These are phyloP conservation scores for Thraustochytrium sp. DNA, from an alignment of 352 stramenopile species.

Conservation along the genomic window DNA sequence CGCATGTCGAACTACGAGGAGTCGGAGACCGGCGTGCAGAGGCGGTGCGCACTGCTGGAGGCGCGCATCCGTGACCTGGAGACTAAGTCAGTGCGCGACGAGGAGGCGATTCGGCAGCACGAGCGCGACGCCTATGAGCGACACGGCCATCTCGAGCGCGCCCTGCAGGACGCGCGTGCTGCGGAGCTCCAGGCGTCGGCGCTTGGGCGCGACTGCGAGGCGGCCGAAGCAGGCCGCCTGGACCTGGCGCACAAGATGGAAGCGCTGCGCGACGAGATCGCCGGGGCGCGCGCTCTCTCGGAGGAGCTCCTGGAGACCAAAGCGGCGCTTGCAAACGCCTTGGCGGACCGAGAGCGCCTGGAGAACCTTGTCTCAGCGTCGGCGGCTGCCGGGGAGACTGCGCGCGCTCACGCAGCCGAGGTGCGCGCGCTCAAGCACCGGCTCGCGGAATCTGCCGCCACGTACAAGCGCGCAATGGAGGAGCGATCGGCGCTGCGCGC, in stretches of 20 bases:
- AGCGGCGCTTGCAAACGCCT: neutral
- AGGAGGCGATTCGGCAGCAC: neutral
- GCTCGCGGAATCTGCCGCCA: neutral
- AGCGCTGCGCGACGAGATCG: neutral
- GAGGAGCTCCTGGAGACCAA: conserved; percentile 5
- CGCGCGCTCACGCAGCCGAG: neutral
- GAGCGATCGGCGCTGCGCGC: neutral
- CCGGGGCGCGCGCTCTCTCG: too few relatives aligned
- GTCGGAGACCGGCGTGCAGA: neutral
- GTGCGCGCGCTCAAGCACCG: neutral
- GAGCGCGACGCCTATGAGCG: neutral
- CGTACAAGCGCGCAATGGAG: neutral
- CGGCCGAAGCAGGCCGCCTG: neutral
- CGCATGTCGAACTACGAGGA: neutral
- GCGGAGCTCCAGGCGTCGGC: neutral
- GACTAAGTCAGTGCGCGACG: neutral
- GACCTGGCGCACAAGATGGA: neutral
- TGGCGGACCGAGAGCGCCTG: neutral
- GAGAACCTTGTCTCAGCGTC: neutral
- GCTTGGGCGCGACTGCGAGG: neutral
- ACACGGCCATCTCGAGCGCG: neutral
- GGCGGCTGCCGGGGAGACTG: neutral
- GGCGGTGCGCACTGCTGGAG: neutral
- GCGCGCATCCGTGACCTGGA: neutral
- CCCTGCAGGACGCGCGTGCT: neutral